Percentiles rank a stretch among this genome's conserved stretches.
phyloP scores from a whole-genome alignment of 805 yeast species.

The Cyberlindnera mrakii region DNA sequence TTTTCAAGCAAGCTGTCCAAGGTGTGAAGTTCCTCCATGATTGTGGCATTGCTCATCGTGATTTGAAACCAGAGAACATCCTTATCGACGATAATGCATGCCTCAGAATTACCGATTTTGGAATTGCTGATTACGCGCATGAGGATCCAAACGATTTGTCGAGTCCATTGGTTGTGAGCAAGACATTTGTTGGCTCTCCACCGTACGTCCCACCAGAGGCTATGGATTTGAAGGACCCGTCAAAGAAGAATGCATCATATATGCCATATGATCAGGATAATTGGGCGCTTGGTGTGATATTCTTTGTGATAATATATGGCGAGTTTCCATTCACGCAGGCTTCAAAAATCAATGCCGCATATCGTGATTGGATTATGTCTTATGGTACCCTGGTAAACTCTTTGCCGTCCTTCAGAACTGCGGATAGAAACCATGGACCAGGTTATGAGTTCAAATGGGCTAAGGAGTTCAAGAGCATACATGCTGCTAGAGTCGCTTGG shows the following conservation, averaged over 20 bases:
- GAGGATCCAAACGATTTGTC: slow-evolving; percentile 42
- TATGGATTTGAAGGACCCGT: slow-evolving; percentile 39
- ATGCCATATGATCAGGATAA: slow-evolving; percentile 65
- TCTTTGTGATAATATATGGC: slow-evolving; percentile 54
- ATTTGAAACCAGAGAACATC: slow-evolving; percentile 71
- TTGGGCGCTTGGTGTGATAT: slow-evolving; percentile 68
- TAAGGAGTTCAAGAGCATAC: slow-evolving; percentile 47
- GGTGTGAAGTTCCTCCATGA: slow-evolving; percentile 62
- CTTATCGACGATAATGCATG: slow-evolving; percentile 54
- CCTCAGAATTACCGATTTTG: slow-evolving; percentile 70
- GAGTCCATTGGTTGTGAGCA: slow-evolving; percentile 30
- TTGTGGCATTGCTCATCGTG: slow-evolving; percentile 63
- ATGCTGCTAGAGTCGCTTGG: slow-evolving; percentile 70
- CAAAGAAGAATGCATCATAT: slow-evolving; percentile 33
- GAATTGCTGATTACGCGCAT: slow-evolving; percentile 65
- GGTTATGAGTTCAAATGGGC: slow-evolving; percentile 72
- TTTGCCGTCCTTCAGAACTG: slow-evolving; percentile 44
- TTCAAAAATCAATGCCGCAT: slow-evolving; percentile 39
- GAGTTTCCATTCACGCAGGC: slow-evolving; percentile 58
- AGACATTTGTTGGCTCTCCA: slow-evolving; percentile 67
- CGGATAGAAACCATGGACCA: slow-evolving; percentile 49
- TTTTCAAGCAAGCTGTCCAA: slow-evolving; percentile 60
- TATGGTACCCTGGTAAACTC: slow-evolving; percentile 34
- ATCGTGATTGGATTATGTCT: slow-evolving; percentile 47
- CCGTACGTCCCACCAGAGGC: slow-evolving; percentile 82